Conservation (phyloP, 169 alveolate species). For the Cystoisospora suis region DNA sequence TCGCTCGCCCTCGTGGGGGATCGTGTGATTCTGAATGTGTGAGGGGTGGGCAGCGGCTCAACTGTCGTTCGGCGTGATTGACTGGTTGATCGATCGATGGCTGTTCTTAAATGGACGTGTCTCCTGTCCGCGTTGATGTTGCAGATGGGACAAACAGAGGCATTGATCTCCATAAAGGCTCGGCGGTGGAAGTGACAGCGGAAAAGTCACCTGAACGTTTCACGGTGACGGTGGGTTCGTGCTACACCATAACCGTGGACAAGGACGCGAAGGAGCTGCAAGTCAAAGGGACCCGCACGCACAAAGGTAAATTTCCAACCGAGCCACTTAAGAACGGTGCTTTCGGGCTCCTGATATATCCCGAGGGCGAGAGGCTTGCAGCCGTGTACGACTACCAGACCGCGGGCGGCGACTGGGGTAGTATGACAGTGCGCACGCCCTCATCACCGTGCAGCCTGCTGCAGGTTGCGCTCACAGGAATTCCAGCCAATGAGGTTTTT, state of each 20-base stretch:
- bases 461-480: neutral
- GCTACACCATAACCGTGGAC: neutral
- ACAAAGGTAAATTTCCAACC: neutral
- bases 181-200: neutral
- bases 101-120: too few relatives aligned
- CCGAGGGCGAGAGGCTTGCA: neutral
- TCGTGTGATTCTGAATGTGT: too few relatives aligned
- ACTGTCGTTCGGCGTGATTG: too few relatives aligned
- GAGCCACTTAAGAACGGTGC: neutral
- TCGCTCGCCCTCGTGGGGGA: too few relatives aligned
- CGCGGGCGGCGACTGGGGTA: neutral
- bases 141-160: too few relatives aligned
- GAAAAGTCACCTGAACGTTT: neutral
- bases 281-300: neutral
- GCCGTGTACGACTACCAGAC: neutral
- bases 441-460: neutral
- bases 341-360: neutral
- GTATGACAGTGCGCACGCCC: neutral
- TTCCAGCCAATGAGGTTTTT: neutral
- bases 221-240: neutral
- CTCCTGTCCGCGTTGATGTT: too few relatives aligned
- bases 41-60: too few relatives aligned
- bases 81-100: too few relatives aligned
- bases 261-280: neutral
- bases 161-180: neutral